Percentiles rank a stretch among this genome's conserved stretches.
These are phyloP conservation scores for Colletotrichum salicis DNA, from an alignment of 2,329 filamentous ascomycete species.

Conservation along the genomic window DNA sequence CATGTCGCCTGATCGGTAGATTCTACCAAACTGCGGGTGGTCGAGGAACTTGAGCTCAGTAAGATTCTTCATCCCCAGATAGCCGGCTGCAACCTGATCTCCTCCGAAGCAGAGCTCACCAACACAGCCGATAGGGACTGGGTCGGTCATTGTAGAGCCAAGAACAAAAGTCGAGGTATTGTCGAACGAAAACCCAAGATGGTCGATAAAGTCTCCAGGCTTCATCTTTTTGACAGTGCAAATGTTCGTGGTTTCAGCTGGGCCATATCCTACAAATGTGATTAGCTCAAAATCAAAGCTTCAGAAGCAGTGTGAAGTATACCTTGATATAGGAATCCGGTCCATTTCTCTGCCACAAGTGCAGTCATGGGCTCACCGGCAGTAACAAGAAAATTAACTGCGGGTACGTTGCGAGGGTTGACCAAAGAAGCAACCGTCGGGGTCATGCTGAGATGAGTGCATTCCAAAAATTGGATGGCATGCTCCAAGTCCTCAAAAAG, in stretches of 20 bases:
- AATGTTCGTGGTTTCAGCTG: conserved; percentile 89
- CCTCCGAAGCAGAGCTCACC: conserved; percentile 91
- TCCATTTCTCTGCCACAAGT: conserved; percentile 77
- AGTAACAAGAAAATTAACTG: conserved; percentile 80
- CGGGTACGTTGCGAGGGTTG: conserved; percentile 73
- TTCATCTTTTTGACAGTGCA: conserved; percentile 78
- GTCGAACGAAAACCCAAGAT: conserved; percentile 78
- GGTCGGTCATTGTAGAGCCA: conserved; percentile 52
- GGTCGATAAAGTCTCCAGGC: conserved; percentile 69
- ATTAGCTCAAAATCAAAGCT: not conserved
- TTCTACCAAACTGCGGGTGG: conserved; percentile 74
- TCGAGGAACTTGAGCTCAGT: conserved; percentile 75
- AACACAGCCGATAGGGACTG: conserved; percentile 75
- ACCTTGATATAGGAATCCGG: conserved; percentile 76
- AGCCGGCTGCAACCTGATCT: conserved; percentile 81
- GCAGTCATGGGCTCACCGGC: conserved; percentile 84
- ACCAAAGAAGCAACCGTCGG: conserved; percentile 86
- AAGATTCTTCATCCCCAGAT: conserved; percentile 72
- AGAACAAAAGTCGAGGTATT: conserved; percentile 83
- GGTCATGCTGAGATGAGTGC: conserved; percentile 87
- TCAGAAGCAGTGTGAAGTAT: conserved; percentile 7
- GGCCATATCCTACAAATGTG: conserved; percentile 70
- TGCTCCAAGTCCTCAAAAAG: conserved; percentile 78
- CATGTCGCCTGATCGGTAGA: conserved; percentile 87
- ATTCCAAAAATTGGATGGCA: conserved; percentile 68